Conservation (phyloP, 2,329 filamentous ascomycete species). For the Talaromyces sp. region DNA sequence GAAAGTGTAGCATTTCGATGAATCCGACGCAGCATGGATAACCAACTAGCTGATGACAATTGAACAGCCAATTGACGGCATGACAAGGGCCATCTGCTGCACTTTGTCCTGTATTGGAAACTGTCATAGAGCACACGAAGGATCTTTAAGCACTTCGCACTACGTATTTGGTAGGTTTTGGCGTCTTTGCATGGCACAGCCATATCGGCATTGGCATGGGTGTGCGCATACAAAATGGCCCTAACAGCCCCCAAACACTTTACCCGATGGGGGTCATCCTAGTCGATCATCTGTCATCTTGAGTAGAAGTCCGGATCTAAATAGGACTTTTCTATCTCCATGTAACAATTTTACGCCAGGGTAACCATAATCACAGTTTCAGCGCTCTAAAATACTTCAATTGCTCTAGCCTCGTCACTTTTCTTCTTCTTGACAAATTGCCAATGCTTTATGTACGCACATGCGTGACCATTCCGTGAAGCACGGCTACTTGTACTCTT, state of each 20-base stretch:
- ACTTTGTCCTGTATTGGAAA: neutral
- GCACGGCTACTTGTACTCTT: neutral
- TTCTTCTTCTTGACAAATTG: neutral
- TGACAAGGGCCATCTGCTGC: neutral
- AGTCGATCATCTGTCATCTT: slow-evolving; percentile 10
- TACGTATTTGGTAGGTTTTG: neutral
- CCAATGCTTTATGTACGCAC: neutral
- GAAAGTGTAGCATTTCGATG: neutral
- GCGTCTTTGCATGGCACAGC: neutral
- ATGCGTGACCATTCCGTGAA: neutral
- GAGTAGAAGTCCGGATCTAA: neutral
- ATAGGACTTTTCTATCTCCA: neutral
- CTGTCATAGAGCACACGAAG: neutral
- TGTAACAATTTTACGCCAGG: neutral
- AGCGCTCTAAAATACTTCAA: neutral
- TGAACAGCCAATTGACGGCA: neutral
- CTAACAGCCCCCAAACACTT: slow-evolving; percentile 11
- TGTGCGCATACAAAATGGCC: neutral
- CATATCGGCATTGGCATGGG: neutral
- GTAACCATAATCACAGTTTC: neutral
- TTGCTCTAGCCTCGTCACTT: neutral
- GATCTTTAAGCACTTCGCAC: slow-evolving; percentile 5
- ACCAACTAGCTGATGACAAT: neutral
- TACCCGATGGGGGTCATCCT: neutral
- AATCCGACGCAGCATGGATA: neutral